phyloP scores from a whole-genome alignment of 306 rosid species.

The Cicer yamashitae region DNA sequence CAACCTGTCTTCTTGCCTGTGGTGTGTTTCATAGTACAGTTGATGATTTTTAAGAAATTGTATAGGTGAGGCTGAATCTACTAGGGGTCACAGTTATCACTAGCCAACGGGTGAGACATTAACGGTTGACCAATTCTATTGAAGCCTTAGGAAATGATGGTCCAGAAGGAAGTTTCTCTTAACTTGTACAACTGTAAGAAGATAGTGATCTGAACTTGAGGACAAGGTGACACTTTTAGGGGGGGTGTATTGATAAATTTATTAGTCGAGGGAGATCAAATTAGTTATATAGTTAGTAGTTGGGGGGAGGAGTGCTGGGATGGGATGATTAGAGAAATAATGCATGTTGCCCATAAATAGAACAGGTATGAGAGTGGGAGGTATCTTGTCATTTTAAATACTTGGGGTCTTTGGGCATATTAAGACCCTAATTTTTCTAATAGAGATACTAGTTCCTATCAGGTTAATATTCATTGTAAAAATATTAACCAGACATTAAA shows the following conservation, averaged over 20 bases:
- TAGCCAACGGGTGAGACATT: background rate
- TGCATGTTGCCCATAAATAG: background rate
- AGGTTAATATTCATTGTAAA: background rate
- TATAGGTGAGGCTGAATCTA: background rate
- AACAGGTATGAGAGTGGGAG: background rate
- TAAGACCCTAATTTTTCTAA: background rate
- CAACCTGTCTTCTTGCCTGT: background rate
- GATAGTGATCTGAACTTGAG: background rate
- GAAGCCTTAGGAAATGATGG: too few relatives aligned
- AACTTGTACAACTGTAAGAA: background rate
- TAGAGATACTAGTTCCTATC: background rate
- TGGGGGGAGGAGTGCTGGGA: background rate
- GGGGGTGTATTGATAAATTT: background rate
- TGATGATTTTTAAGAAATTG: background rate
- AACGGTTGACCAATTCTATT: background rate
- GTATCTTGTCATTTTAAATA: background rate
- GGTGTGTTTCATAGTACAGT: background rate
- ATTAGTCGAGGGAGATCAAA: background rate
- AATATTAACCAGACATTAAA: slow-evolving; percentile 23
- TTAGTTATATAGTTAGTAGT: background rate
- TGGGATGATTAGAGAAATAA: slow-evolving; percentile 1
- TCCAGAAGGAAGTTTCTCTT: background rate
- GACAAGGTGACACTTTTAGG: background rate
- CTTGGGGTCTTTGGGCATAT: background rate
- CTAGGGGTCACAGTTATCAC: background rate